These are phyloP conservation scores for Tarenaya hassleriana DNA, from an alignment of 345 rosid genomes.

Conservation along the genomic window DNA sequence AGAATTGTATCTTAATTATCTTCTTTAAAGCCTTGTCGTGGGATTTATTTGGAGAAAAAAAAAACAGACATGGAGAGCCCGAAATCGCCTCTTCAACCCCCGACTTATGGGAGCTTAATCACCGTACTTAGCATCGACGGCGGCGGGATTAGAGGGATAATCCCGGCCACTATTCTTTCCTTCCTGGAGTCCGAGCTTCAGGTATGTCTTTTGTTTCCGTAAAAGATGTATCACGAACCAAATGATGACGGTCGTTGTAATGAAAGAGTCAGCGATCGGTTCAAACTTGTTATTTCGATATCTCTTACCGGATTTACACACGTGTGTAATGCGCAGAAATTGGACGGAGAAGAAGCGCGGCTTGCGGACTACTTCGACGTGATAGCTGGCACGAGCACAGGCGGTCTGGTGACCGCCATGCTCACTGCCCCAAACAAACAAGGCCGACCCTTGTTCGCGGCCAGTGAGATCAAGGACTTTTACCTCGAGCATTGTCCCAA, in stretches of 20 bases:
- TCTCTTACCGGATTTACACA: neutral
- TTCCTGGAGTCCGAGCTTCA: conserved; percentile 67
- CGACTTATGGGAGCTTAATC: conserved; percentile 42
- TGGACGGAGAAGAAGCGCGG: conserved; percentile 61
- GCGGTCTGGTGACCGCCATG: conserved; percentile 72
- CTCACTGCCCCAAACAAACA: conserved; percentile 45
- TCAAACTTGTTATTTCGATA: neutral
- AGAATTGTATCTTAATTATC: too few relatives aligned
- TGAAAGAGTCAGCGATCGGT: too few relatives aligned
- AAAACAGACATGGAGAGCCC: conserved; percentile 35
- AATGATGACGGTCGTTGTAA: too few relatives aligned
- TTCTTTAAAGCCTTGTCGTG: too few relatives aligned
- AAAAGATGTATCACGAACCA: too few relatives aligned
- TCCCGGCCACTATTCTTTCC: conserved; percentile 53
- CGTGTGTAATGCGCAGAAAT: conserved; percentile 34
- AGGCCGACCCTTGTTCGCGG: conserved; percentile 57
- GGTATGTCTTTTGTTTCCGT: conserved; percentile 26
- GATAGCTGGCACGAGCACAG: conserved; percentile 62
- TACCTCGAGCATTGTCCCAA: conserved; percentile 45
- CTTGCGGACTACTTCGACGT: conserved; percentile 71
- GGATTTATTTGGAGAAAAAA: too few relatives aligned
- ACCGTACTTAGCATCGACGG: conserved; percentile 78
- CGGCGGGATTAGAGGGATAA: conserved; percentile 72
- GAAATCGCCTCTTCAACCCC: conserved; percentile 48
- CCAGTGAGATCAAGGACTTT: conserved; percentile 52